Evolutionary conservation across 352 stramenopile species (phyloP), one percentile per base, ranked within the genome.

Genomic region (Blastocystis sp.): DNA sequence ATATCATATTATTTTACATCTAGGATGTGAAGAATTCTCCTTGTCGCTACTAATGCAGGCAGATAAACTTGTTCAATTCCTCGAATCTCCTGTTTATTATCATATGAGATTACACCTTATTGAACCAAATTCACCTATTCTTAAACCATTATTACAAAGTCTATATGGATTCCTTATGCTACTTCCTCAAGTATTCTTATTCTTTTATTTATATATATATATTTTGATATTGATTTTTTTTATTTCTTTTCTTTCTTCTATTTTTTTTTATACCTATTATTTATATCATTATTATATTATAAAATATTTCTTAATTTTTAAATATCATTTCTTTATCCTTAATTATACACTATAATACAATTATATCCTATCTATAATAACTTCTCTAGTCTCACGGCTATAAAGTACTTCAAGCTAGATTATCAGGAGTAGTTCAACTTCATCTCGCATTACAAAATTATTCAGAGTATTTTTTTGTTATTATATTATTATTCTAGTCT

Each of bases 41-140:
- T 84, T 95, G 19, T 85, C 87, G 2, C 96, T 95, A 67, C 71
- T 96, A 4, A 94, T 97, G 81, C 89, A 98, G 75, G 84, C 97
- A 59, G 92, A 99, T 75, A 98, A 97, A 67, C 78, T 98, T 30
- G 88, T 98, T 27, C 89, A 98, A 69, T 74, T 99, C 9, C 72
- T 99, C 36, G 92, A 99, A 72, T 96, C 86, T 43, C 92, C 92
- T 2, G 93, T 96, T 41, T 99, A 97, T 75, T 82, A 97, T 52
- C 80, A 95, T 52, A 82, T 98, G 70, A 78, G 92, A 19, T 72
- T 99, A 21, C 89, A 98, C 72, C 73, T 99, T 7, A 70, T 98
- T 0, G 87, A 99, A 18, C 32, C 52, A 19, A 31, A 31, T 3
- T 62, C 52, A 6, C 19, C 23, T 7, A 5, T 18, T 27, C 24